These are phyloP conservation scores for Schwanniomyces sp. DNA, from an alignment of 805 yeast species.

Conservation along the genomic window DNA sequence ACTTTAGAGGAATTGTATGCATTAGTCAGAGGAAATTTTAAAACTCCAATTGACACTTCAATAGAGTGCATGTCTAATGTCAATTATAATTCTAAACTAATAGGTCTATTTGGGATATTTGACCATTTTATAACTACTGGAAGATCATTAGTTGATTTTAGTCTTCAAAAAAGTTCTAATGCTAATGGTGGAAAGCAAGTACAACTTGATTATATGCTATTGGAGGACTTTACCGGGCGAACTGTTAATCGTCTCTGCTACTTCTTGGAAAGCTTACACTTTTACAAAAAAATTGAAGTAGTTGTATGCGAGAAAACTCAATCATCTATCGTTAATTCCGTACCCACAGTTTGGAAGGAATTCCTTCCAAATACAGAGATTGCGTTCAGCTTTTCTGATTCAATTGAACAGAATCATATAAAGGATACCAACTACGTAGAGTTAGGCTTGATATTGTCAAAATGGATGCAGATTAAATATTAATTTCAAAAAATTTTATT, in stretches of 20 bases:
- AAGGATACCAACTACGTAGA: not conserved
- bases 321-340: not conserved
- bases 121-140: conserved; percentile 1
- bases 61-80: not conserved
- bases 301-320: conserved; percentile 3
- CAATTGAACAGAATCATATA: not conserved
- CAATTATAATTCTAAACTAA: not conserved
- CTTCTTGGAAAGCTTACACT: conserved; percentile 6
- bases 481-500: not conserved
- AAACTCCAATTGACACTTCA: not conserved
- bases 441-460: conserved; percentile 11
- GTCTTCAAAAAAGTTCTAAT: not conserved
- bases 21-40: not conserved
- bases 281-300: conserved; percentile 2
- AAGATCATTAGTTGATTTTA: not conserved
- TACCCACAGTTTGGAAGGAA: conserved; percentile 2
- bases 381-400: not conserved
- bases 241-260: conserved; percentile 8
- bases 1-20: conserved; percentile 5
- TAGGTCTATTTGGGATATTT: conserved; percentile 9
- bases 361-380: conserved; percentile 2
- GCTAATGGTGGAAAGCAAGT: not conserved
- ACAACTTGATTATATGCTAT: not conserved
- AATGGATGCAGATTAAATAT: conserved; percentile 8
- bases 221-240: conserved; percentile 5